These are phyloP conservation scores for Jatropha multifida DNA, from an alignment of 441 rosid genomes.

Conservation along the genomic window DNA sequence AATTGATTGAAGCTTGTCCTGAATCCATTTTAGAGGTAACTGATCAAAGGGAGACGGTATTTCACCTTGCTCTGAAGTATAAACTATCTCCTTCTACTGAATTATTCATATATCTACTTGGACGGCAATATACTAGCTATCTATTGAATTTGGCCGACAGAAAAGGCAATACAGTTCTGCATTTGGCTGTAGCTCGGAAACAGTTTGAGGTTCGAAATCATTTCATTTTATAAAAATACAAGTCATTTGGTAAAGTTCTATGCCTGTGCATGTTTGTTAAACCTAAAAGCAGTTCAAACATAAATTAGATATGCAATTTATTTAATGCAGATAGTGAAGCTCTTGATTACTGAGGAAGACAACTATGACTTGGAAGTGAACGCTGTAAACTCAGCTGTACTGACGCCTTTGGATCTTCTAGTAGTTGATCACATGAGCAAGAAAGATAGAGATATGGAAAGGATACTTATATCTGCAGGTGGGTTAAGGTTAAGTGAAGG, in stretches of 20 bases:
- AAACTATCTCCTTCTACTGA: background rate
- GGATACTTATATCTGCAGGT: background rate
- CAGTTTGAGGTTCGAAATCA: background rate
- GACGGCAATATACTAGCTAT: background rate
- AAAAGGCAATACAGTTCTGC: conserved; percentile 13
- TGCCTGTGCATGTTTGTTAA: no score
- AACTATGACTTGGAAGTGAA: background rate
- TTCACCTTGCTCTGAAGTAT: conserved; percentile 8
- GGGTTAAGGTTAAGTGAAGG: background rate
- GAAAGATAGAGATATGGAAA: background rate
- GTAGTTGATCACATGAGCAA: background rate
- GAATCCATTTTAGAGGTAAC: conserved; percentile 9
- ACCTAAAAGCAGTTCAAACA: no score
- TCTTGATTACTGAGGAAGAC: background rate
- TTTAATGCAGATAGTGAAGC: background rate
- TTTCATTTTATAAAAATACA: no score
- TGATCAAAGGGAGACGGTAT: background rate
- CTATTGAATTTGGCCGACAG: background rate
- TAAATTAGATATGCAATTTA: no score
- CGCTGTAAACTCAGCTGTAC: background rate
- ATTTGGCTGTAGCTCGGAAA: conserved; percentile 4
- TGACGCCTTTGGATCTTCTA: conserved; percentile 6
- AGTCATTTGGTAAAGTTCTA: no score
- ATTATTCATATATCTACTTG: background rate
- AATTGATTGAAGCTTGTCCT: background rate